Conservation (phyloP, 2,329 filamentous ascomycete genomes). For the Aspergillus candidus region DNA sequence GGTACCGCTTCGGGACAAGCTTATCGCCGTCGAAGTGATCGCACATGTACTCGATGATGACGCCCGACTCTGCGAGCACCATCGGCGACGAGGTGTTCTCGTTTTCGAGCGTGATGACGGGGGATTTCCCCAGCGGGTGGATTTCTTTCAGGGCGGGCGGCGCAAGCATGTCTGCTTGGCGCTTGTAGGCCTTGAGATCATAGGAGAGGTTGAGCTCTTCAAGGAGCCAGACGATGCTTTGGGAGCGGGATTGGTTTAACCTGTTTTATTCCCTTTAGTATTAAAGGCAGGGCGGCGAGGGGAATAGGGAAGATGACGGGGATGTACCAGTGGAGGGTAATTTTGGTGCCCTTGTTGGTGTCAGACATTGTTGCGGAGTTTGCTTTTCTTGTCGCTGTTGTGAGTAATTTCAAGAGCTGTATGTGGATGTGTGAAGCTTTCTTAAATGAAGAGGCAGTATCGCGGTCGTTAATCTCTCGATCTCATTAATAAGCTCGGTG, state of each 20-base stretch:
- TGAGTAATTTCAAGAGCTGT: neutral
- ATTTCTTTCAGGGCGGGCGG: constrained; percentile 69
- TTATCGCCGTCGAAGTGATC: constrained; percentile 53
- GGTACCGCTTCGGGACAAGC: constrained; percentile 48
- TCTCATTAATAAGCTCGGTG: neutral
- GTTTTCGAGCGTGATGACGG: constrained; percentile 61
- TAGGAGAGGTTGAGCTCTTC: constrained; percentile 77
- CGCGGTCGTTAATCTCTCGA: neutral
- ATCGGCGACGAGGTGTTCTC: constrained; percentile 42
- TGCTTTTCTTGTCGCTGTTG: neutral
- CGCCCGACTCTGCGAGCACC: constrained; percentile 73
- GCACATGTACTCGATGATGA: constrained; percentile 74
- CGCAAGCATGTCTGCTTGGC: constrained; percentile 59
- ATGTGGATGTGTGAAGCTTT: neutral
- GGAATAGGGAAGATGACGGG: no score
- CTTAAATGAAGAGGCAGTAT: no score
- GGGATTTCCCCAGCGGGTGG: constrained; percentile 83
- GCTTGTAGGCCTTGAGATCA: constrained; percentile 72
- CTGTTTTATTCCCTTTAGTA: constrained; percentile 40
- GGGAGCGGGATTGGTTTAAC: constrained; percentile 76
- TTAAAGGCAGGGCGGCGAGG: neutral
- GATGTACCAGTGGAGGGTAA: constrained; percentile 59
- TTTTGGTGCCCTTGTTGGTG: constrained; percentile 39
- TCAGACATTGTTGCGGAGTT: constrained; percentile 12
- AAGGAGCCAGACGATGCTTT: constrained; percentile 78